Evolutionary conservation across 116 monocot genomes (phyloP).

Genomic region (Cymodocea nodosa): DNA sequence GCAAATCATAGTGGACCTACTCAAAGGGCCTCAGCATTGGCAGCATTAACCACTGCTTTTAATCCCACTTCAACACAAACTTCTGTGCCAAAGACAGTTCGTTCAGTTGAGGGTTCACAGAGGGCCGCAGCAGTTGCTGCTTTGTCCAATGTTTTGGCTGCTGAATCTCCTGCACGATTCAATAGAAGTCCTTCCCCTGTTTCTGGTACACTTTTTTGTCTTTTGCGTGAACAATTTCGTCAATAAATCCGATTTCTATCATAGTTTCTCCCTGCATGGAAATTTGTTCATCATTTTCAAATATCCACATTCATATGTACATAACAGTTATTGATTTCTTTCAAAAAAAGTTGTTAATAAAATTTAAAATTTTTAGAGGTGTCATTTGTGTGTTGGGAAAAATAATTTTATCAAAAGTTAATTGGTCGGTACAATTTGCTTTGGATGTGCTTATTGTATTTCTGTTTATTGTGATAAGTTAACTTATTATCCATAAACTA

Average conservation of each 20-base stretch:
- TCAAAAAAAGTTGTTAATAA: too few relatives aligned
- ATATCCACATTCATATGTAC: too few relatives aligned
- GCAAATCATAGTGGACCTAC: conserved; percentile 47
- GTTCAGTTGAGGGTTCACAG: conserved; percentile 58
- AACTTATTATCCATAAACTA: too few relatives aligned
- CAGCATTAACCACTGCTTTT: conserved; percentile 78
- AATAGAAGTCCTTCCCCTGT: conserved; percentile 30
- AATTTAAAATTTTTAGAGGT: too few relatives aligned
- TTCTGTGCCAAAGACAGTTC: conserved; percentile 30
- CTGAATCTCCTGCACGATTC: conserved; percentile 29
- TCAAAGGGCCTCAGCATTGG: conserved; percentile 91
- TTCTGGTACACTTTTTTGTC: conserved; percentile 1
- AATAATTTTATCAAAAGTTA: too few relatives aligned
- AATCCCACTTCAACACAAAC: conserved; percentile 44
- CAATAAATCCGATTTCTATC: neutral
- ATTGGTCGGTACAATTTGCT: too few relatives aligned
- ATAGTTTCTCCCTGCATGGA: neutral
- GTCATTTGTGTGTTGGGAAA: too few relatives aligned
- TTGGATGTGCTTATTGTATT: too few relatives aligned
- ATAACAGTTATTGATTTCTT: neutral
- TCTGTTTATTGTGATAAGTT: too few relatives aligned
- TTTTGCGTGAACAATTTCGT: neutral
- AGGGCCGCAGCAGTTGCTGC: conserved; percentile 97
- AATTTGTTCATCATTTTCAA: neutral
- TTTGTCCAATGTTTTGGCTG: conserved; percentile 73